phyloP scores from a whole-genome alignment of 768 basidiomycete species.

The Russula sp. region DNA sequence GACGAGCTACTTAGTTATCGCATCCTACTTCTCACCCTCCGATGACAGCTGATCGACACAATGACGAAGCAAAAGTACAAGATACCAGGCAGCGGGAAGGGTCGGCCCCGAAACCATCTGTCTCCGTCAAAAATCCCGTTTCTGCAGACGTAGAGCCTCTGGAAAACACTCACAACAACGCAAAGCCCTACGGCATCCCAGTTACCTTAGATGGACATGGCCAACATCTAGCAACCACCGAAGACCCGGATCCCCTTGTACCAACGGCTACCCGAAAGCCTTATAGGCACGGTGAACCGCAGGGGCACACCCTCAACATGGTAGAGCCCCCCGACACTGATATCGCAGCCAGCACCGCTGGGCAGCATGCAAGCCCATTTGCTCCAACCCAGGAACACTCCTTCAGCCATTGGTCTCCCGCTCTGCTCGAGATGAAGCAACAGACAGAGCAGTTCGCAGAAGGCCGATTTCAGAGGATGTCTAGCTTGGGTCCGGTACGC shows the following conservation, averaged over 20 bases:
- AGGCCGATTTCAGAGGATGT: neutral
- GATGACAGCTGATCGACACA: neutral
- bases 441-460: neutral
- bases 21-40: neutral
- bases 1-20: neutral
- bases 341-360: neutral
- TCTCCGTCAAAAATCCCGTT: neutral
- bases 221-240: neutral
- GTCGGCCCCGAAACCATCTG: neutral
- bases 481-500: constrained; percentile 6
- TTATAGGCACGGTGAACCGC: neutral
- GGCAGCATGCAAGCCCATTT: neutral
- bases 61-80: too few relatives aligned
- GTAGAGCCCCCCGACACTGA: too few relatives aligned
- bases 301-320: neutral
- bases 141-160: neutral
- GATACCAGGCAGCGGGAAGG: neutral
- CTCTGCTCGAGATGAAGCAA: constrained; percentile 8
- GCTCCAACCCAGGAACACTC: neutral
- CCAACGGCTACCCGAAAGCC: neutral
- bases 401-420: neutral
- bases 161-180: neutral
- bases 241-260: too few relatives aligned
- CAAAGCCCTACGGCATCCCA: too few relatives aligned
- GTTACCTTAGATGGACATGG: neutral